Base-by-base conservation (phyloP, 495 filamentous ascomycete genomes). In the Penicillium cosmopolitanum region DNA sequence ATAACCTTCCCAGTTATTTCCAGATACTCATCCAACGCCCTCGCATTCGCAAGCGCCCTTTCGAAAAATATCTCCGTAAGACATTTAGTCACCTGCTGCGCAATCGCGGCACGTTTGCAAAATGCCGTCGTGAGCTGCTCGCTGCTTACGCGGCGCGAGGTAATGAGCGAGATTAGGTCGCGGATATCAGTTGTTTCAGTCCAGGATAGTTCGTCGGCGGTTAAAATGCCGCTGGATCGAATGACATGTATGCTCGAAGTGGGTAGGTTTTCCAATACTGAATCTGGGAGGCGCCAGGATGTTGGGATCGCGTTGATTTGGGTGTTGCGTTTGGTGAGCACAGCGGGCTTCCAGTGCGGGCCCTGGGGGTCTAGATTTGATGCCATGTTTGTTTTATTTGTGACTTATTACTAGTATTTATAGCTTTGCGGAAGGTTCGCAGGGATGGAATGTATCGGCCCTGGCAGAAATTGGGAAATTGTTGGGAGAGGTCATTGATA, bases 41-140 rank as follows among this genome's bases (percentile, higher is more conserved):
- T 66, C 0, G 81, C 79, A 8, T 62, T 59, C 3, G 56, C 48
- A 12, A 84, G 55, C 5, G 79, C 80, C 43, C 67, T 56, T 2
- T 77, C 68, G 10, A 86, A 84, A 19, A 89, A 78, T 2, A 89
- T 75, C 68, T 90, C 87, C 10, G 87, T 87, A 35, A 86, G 62
- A 65, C 86, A 88, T 61, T 84, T 82, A 6, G 72, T 80, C 71
- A 71, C 67, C 64, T 80, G 80, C 60, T 86, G 84, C 4, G 84
- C 82, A 13, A 87, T 64, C 4, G 73, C 81, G 7, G 85, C 84
- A 16, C 85, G 75, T 50, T 85, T 78, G n/a, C 84, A 76, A 61
- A 87, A 88, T 1, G 85, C 85, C 12, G 71, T 82, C 8, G 77
- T 83, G 11, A 87, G 42, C 2, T 50, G 28, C 16, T 61, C 48